Evolutionary conservation across 2,329 filamentous ascomycete genomes (phyloP), one percentile per base, ranked within the genome.

Genomic region (Myriosclerotinia curreyana): DNA sequence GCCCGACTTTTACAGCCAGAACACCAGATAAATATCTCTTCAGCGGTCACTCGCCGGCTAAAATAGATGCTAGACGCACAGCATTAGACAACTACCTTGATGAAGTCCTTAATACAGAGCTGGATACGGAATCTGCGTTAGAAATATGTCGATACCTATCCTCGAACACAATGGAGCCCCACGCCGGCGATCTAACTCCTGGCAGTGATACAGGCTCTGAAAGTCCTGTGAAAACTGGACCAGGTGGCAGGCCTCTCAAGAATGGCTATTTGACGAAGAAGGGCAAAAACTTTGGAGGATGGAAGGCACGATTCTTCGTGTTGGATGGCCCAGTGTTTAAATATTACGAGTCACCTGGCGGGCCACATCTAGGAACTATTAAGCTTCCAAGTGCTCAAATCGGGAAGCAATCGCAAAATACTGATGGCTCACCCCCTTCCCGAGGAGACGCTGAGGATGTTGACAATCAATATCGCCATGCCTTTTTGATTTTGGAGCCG

Each of bases 221-320:
- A 48, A 74, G 76, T 44, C 75, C 72, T 11, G 68, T 74, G 61
- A 82, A 76, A 72, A 78, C 79, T 4, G 84, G 86, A 0, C 81
- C 85, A 7, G 85, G 88, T 70, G 86, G 86, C 4, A 85, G 87
- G 56, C 86, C 89, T 11, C 82, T 87, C 65, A 92, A 91, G 73
- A 93, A 88, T 73, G 95, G 95, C 11, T 99, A 98, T 76, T 79
- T 99, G 58, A 98, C 95, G 2, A 99, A 99, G 79, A 86, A 91
- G 70, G 95, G 95, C 56, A 99, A 99, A 81, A 98, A 98, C 73
- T 99, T 99, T 78, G 95, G 95, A 60, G 95, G 95, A 56, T 99
- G 95, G 95, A 99, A 99, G 77, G 93, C 92, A 14, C 80, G 87
- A 64, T 90, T 86, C 72, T 90, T 90, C 72, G 81, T 88, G 17